These are phyloP conservation scores for Penicillium sp. DNA, from an alignment of 2,329 filamentous ascomycete species.

Conservation along the genomic window DNA sequence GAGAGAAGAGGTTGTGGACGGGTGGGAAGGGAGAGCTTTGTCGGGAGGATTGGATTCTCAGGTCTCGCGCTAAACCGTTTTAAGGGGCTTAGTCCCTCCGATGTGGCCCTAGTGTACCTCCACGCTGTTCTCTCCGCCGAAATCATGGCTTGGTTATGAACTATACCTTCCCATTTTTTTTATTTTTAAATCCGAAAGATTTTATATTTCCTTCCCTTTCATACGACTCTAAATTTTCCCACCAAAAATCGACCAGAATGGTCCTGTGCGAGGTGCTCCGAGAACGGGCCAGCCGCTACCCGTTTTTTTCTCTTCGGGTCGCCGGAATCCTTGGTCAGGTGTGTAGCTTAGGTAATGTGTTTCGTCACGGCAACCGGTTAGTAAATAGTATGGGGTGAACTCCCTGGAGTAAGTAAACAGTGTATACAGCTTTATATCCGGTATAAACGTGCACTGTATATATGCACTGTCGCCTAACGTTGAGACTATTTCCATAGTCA, in stretches of 20 bases:
- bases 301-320: slow-evolving; percentile 39
- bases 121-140: slow-evolving; percentile 16
- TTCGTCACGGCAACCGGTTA: slow-evolving; percentile 37
- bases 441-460: background rate
- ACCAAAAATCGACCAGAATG: background rate
- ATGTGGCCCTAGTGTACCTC: slow-evolving; percentile 39
- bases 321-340: slow-evolving; percentile 33
- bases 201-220: background rate
- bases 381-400: background rate
- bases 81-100: slow-evolving; percentile 39
- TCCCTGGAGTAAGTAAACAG: background rate
- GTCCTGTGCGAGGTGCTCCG: slow-evolving; percentile 5
- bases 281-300: slow-evolving; percentile 27
- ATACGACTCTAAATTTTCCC: slow-evolving; percentile 14
- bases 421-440: background rate
- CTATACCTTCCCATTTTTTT: background rate
- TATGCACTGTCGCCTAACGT: background rate
- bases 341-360: slow-evolving; percentile 33
- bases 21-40: slow-evolving; percentile 43
- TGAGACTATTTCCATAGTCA: background rate
- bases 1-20: slow-evolving; percentile 45
- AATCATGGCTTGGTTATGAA: background rate
- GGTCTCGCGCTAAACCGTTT: slow-evolving; percentile 41
- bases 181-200: background rate
- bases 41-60: slow-evolving; percentile 42